Evolutionary conservation across 495 filamentous ascomycete species (phyloP).

Genomic region (Cairneyella variabilis): DNA sequence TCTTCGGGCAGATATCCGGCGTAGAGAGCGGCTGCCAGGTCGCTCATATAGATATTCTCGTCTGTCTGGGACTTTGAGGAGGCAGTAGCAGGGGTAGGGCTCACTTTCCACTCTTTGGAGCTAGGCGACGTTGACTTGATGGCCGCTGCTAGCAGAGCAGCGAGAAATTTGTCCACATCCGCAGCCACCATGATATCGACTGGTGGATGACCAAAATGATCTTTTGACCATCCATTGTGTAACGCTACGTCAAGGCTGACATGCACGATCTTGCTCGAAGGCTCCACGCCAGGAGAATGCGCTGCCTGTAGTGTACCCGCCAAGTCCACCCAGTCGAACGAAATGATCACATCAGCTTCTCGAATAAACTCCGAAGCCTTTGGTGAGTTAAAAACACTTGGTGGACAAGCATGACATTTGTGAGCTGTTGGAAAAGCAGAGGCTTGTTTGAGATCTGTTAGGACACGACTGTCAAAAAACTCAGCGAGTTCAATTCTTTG

Average conservation of each 20-base stretch:
- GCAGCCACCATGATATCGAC: conserved; percentile 16
- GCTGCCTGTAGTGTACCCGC: conserved; percentile 19
- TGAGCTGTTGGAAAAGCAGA: conserved; percentile 19
- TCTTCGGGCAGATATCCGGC: conserved; percentile 13
- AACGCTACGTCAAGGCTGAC: conserved; percentile 19
- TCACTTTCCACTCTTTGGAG: neutral
- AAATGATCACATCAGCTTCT: conserved; percentile 24
- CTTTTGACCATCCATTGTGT: conserved; percentile 28
- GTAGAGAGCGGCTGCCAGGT: conserved; percentile 14
- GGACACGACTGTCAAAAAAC: conserved; percentile 11
- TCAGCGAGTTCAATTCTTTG: conserved; percentile 17
- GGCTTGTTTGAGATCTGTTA: conserved; percentile 21
- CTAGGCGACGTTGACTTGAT: neutral
- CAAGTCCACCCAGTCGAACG: conserved; percentile 26
- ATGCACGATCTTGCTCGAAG: conserved; percentile 13
- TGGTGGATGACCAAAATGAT: conserved; percentile 22
- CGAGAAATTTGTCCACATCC: conserved; percentile 16
- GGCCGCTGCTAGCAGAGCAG: conserved; percentile 1
- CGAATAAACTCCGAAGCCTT: conserved; percentile 13
- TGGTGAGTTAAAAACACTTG: conserved; percentile 15
- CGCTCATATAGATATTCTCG: neutral
- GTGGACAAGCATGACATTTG: conserved; percentile 13
- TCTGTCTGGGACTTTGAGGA: neutral
- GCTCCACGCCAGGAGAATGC: conserved; percentile 12
- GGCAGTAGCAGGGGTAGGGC: no score